Evolutionary conservation across 805 yeast genomes (phyloP).

Genomic region (Tetrapisispora iriomotensis): DNA sequence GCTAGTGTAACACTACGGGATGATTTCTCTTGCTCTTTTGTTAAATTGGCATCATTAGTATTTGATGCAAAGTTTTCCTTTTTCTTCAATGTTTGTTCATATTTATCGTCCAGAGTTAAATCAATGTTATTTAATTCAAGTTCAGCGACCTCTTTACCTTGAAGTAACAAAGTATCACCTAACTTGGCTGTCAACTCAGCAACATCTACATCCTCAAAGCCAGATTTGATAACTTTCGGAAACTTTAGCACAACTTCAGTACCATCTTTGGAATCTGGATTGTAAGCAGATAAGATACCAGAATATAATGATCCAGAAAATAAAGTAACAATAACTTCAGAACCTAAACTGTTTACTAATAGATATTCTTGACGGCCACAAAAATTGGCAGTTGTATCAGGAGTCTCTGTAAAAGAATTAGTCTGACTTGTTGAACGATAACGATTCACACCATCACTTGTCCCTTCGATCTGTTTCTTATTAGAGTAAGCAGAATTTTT

Average conservation of each 20-base stretch:
- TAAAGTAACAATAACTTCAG: conserved; percentile 46
- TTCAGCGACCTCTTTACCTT: conserved; percentile 32
- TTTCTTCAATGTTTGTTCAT: not conserved
- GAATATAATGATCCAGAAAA: conserved; percentile 48
- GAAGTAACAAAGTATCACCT: conserved; percentile 20
- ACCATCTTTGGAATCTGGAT: conserved; percentile 34
- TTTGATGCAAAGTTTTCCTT: not conserved
- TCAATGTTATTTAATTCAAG: conserved; percentile 31
- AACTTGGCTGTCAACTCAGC: conserved; percentile 19
- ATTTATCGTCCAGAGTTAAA: conserved; percentile 14
- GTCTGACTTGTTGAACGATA: not conserved
- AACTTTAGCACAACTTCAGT: conserved; percentile 46
- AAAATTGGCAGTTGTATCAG: conserved; percentile 30
- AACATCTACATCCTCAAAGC: conserved; percentile 15
- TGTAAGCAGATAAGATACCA: conserved; percentile 50
- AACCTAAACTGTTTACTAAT: conserved; percentile 51
- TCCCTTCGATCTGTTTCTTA: conserved; percentile 10
- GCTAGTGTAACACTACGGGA: conserved; percentile 11
- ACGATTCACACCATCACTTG: conserved; percentile 5
- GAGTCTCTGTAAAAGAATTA: conserved; percentile 16
- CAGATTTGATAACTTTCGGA: conserved; percentile 36
- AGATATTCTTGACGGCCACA: conserved; percentile 48
- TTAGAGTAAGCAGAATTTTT: not conserved
- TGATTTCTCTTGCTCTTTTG: conserved; percentile 7
- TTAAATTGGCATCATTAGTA: conserved; percentile 1